These are phyloP conservation scores for Ophiobolus disseminans DNA, from an alignment of 2,329 filamentous ascomycete genomes.

Conservation along the genomic window DNA sequence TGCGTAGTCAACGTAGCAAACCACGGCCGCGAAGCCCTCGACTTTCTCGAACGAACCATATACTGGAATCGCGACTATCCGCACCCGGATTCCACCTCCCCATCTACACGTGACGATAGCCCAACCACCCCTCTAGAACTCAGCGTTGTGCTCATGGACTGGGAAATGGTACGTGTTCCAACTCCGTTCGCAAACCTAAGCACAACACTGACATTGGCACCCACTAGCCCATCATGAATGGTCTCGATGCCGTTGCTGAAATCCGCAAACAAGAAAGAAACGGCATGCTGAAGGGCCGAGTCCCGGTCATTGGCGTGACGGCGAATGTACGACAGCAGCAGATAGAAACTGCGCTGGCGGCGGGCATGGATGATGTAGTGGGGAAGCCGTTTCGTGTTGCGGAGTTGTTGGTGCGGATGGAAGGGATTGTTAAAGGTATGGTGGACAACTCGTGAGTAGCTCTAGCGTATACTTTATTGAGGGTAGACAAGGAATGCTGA, in stretches of 20 bases:
- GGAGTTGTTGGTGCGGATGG: constrained; percentile 34
- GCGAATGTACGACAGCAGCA: constrained; percentile 45
- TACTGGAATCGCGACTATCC: constrained; percentile 26
- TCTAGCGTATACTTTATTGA: too few relatives aligned
- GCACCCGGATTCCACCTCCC: constrained; percentile 58
- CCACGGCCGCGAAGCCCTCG: constrained; percentile 48
- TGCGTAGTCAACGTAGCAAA: constrained; percentile 48
- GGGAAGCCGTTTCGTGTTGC: constrained; percentile 71
- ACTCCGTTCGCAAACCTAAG: too few relatives aligned
- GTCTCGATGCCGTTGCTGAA: constrained; percentile 32
- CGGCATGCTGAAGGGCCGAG: constrained; percentile 23
- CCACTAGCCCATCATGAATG: constrained; percentile 39
- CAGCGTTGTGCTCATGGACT: constrained; percentile 41
- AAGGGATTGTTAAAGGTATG: constrained; percentile 13
- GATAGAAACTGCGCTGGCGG: constrained; percentile 34
- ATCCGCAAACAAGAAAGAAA: constrained; percentile 36
- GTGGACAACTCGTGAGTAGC: too few relatives aligned
- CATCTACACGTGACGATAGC: too few relatives aligned
- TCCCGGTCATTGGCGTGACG: constrained; percentile 45
- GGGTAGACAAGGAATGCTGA: too few relatives aligned
- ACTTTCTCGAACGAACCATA: constrained; percentile 38
- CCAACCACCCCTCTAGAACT: constrained; percentile 13
- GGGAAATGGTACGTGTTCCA: constrained; percentile 33
- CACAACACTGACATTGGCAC: not conserved
- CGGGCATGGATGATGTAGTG: constrained; percentile 63